These are phyloP conservation scores for Ogataea neopini DNA, from an alignment of 805 yeast species.

Conservation along the genomic window DNA sequence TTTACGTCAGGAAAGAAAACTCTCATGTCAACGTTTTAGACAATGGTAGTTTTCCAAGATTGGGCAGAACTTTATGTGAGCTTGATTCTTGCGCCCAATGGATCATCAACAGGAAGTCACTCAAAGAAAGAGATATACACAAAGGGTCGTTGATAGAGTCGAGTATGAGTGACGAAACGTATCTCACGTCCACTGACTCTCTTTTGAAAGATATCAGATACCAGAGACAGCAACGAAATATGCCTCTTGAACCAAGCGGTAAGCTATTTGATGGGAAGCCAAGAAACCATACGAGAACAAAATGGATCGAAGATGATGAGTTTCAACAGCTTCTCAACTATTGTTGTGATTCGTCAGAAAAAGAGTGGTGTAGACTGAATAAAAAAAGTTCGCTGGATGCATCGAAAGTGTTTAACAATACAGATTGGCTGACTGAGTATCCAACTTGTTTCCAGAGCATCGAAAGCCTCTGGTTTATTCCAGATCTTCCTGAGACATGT, in stretches of 20 bases:
- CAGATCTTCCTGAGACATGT: constrained; percentile 9
- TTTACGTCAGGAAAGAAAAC: constrained; percentile 13
- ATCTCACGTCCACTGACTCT: constrained; percentile 50
- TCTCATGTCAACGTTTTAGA: constrained; percentile 32
- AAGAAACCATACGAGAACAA: constrained; percentile 25
- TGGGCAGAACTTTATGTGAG: constrained; percentile 67
- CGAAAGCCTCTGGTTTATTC: constrained; percentile 15
- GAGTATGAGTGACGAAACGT: constrained; percentile 20
- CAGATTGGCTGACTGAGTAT: constrained; percentile 25
- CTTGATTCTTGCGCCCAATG: constrained; percentile 64
- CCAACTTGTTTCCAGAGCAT: constrained; percentile 37
- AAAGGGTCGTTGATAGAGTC: constrained; percentile 9
- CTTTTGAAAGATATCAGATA: constrained; percentile 59
- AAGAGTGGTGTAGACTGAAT: constrained; percentile 21
- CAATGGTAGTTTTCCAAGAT: constrained; percentile 43
- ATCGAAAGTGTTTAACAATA: constrained; percentile 25
- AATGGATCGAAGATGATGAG: constrained; percentile 48
- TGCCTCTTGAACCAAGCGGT: constrained; percentile 32
- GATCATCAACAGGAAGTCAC: constrained; percentile 54
- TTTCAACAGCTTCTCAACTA: constrained; percentile 36
- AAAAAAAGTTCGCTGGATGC: constrained; percentile 13
- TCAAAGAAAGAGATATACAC: constrained; percentile 51
- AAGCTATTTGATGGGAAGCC: constrained; percentile 29
- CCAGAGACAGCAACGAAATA: constrained; percentile 47
- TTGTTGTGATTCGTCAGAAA: constrained; percentile 27